phyloP scores from a whole-genome alignment of 352 stramenopile genomes.

The Globisporangium recalcitrans region DNA sequence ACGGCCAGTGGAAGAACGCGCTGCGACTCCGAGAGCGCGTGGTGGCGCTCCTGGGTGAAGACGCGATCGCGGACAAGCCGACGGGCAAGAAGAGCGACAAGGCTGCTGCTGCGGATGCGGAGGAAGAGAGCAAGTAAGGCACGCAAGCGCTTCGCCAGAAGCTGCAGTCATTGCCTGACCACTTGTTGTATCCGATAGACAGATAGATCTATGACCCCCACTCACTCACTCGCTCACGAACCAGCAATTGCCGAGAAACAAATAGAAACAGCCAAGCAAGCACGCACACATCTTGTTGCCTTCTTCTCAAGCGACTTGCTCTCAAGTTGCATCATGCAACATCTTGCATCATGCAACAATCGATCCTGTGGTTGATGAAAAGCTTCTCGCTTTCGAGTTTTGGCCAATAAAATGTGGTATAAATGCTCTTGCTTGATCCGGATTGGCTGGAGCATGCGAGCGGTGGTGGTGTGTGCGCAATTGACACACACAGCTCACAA shows the following conservation, averaged over 20 bases:
- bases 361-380: background rate
- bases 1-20: constrained; percentile 56
- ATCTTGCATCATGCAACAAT: background rate
- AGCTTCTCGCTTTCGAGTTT: background rate
- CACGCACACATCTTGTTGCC: background rate
- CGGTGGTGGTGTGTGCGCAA: background rate
- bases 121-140: background rate
- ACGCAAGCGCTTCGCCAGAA: background rate
- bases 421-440: background rate
- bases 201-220: constrained; percentile 3
- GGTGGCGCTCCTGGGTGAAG: constrained; percentile 32
- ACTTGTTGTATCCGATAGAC: background rate
- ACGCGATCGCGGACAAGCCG: constrained; percentile 16
- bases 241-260: background rate
- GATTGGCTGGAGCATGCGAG: constrained; percentile 5
- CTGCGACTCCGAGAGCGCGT: constrained; percentile 44
- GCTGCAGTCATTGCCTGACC: background rate
- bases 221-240: too few species aligned
- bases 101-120: background rate
- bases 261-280: background rate
- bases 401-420: background rate
- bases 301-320: background rate
- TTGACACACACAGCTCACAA: constrained; percentile 4
- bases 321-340: background rate
- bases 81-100: background rate